Evolutionary conservation across 495 filamentous ascomycete genomes (phyloP).

Genomic region (Aspergillus wentii): DNA sequence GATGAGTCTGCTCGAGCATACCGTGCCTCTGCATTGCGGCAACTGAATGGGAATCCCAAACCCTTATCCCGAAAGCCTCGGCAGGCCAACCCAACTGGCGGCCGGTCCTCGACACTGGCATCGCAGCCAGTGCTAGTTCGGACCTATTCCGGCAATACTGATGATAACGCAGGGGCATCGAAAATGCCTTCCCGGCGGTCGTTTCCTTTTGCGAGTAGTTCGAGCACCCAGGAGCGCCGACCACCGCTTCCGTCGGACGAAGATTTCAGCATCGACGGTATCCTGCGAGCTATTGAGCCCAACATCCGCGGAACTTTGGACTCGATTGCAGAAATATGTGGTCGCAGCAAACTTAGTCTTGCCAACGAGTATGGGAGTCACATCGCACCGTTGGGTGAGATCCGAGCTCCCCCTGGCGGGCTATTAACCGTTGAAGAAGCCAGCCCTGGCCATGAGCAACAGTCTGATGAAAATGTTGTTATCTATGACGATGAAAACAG

Average conservation of each 20-base stretch:
- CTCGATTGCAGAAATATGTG: conserved; percentile 61
- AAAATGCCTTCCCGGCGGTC: conserved; percentile 24
- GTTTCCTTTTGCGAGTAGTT: conserved; percentile 1
- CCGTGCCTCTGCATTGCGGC: conserved; percentile 25
- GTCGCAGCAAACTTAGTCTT: conserved; percentile 55
- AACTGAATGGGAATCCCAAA: conserved; percentile 20
- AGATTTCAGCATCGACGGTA: conserved; percentile 56
- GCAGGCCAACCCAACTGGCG: conserved; percentile 9
- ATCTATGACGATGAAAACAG: conserved; percentile 33
- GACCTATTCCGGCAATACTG: conserved; percentile 34
- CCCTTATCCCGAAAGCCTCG: conserved; percentile 18
- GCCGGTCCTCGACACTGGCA: conserved; percentile 19
- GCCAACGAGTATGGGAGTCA: conserved; percentile 62
- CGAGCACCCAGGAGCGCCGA: conserved; percentile 11
- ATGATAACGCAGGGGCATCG: conserved; percentile 14
- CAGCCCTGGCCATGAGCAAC: conserved; percentile 27
- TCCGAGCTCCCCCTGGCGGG: conserved; percentile 34
- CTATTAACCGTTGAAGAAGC: conserved; percentile 40
- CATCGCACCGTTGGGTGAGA: conserved; percentile 56
- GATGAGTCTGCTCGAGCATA: conserved; percentile 25
- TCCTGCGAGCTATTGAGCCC: conserved; percentile 54
- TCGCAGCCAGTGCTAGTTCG: conserved; percentile 43
- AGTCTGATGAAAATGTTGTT: conserved; percentile 25
- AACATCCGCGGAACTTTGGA: conserved; percentile 53
- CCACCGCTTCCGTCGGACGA: conserved; percentile 42